Evolutionary conservation across 176 grass and related monocot species (phyloP).

Genomic region (Hyparrhenia diplandra): DNA sequence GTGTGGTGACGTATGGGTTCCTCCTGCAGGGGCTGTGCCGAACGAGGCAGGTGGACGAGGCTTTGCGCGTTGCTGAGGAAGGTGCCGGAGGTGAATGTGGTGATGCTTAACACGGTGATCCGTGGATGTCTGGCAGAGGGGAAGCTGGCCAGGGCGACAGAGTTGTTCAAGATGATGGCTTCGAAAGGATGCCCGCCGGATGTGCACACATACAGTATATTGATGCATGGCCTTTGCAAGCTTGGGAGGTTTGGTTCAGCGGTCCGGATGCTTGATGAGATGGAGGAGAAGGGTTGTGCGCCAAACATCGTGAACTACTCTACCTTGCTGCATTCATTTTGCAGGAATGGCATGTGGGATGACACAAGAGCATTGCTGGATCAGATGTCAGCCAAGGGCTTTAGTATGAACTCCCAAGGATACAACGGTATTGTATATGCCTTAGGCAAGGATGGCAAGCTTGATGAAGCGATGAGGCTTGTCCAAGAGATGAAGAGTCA

Average conservation of each 20-base stretch:
- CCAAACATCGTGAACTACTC: slow-evolving; percentile 70
- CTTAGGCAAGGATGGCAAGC: slow-evolving; percentile 58
- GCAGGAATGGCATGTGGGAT: slow-evolving; percentile 66
- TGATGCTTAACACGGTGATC: slow-evolving; percentile 83
- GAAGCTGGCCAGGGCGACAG: slow-evolving; percentile 54
- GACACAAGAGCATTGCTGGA: slow-evolving; percentile 46
- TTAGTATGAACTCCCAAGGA: slow-evolving; percentile 54
- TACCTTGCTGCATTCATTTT: slow-evolving; percentile 67
- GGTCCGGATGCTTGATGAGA: slow-evolving; percentile 55
- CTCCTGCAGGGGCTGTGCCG: slow-evolving; percentile 64
- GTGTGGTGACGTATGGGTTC: slow-evolving; percentile 61
- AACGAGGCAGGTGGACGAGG: slow-evolving; percentile 52
- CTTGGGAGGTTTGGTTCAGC: slow-evolving; percentile 59
- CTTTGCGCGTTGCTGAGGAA: slow-evolving; percentile 44
- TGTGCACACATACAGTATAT: slow-evolving; percentile 67
- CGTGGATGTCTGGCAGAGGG: slow-evolving; percentile 50
- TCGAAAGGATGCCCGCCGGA: slow-evolving; percentile 53
- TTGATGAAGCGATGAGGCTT: slow-evolving; percentile 54
- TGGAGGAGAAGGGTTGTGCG: slow-evolving; percentile 48
- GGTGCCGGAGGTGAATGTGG: slow-evolving; percentile 57
- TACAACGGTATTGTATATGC: slow-evolving; percentile 91
- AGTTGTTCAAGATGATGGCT: slow-evolving; percentile 59
- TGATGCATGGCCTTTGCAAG: slow-evolving; percentile 77
- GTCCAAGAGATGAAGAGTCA: slow-evolving; percentile 71
- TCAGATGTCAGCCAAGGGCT: slow-evolving; percentile 66